Evolutionary conservation across 352 stramenopile species (phyloP), one percentile per base, ranked within the genome.

Genomic region (Phytophthora colocasiae): DNA sequence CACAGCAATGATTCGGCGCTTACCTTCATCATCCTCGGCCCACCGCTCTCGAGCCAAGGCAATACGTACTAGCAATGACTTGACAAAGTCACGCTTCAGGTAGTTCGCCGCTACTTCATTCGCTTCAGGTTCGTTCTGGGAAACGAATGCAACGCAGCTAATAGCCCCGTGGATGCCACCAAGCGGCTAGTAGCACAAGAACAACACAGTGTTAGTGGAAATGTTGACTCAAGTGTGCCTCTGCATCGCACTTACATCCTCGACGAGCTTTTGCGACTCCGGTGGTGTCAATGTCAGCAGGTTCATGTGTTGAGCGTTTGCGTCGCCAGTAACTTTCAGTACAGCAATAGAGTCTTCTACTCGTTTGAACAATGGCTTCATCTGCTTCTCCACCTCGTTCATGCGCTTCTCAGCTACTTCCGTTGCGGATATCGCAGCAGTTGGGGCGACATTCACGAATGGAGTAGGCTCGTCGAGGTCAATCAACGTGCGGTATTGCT

Each of bases 41-140:
- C 71, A 81, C 22, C 73, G 68, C 57, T 92, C 83, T 38, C 71
- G 67, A 52, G 85, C 73, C 40, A 91, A 61, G 19, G 85, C 75
- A 11, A 87, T 48, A 54, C 85, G 82, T 3, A 90, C 51, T 53
- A 81, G 43, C 54, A 91, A 58, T 14, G 85, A 89, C 53, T 88
- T 90, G 17, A 86, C 50, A 58, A 91, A 87, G 54, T 93, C 85
- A 26, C 68, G 80, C 58, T 93, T 93, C 24, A 93, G 68, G 52
- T 75, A 85, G 29, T 65, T 69, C 11, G 64, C 47, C n/a, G 81
- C 84, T 19, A 77, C 58, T 5, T 83, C 70, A 19, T 66, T 58
- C 1, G 70, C 64, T 6, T 78, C 59, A 17, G 73, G 52, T 41
- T 78, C 71, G 50, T 59, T 58, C 69, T 62, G 27, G 14, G 26